Percentiles rank a stretch among this genome's conserved stretches.
Conservation (phyloP, 768 basidiomycete genomes). For the Cystoderma amianthinum region DNA sequence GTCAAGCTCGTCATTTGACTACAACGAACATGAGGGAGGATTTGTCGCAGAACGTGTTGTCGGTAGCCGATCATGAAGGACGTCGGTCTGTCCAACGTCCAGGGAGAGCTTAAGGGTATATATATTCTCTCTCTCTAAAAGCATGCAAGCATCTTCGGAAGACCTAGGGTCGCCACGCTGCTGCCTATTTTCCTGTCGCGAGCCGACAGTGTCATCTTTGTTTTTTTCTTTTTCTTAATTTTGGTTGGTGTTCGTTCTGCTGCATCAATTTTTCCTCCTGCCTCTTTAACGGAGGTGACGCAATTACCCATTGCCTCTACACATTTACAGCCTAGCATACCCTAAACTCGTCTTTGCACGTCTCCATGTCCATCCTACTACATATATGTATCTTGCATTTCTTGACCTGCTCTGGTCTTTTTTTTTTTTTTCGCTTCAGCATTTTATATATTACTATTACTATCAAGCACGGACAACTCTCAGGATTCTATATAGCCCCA, state of each 20-base stretch:
- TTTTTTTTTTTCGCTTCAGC: not conserved
- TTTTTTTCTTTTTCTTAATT: not conserved
- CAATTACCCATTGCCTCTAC: not conserved
- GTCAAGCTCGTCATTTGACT: too few species aligned
- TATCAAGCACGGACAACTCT: too few species aligned
- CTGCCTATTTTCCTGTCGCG: not conserved
- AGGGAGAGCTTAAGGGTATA: not conserved
- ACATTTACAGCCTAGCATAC: not conserved
- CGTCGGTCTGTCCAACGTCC: constrained; percentile 14
- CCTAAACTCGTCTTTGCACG: not conserved
- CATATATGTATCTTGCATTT: not conserved
- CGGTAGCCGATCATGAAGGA: constrained; percentile 53
- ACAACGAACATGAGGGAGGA: constrained; percentile 48
- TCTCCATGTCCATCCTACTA: not conserved
- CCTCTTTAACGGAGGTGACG: not conserved
- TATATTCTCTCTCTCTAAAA: not conserved
- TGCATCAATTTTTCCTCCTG: too few species aligned
- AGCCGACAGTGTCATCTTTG: not conserved
- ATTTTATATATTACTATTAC: not conserved
- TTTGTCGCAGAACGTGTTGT: constrained; percentile 70
- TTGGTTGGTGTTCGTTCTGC: not conserved
- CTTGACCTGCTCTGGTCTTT: not conserved
- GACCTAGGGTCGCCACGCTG: not conserved
- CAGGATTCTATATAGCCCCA: too few species aligned
- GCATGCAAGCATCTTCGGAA: not conserved